phyloP scores from a whole-genome alignment of 129 eudicot genomes.

The Flaveria robusta region DNA sequence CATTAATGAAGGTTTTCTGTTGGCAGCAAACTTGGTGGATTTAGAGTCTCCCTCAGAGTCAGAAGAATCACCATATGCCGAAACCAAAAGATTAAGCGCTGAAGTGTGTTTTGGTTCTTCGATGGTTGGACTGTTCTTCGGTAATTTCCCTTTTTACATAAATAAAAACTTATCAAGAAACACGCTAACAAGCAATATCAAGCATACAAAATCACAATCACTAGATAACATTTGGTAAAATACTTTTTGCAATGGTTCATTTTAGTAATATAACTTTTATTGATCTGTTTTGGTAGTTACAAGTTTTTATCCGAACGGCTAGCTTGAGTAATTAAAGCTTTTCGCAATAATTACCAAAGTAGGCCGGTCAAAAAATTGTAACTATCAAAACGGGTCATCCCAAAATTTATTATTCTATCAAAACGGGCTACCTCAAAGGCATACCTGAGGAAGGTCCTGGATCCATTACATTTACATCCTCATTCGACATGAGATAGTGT shows the following conservation, averaged over 20 bases:
- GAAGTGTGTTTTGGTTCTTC: slow-evolving; percentile 41
- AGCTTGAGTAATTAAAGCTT: too few relatives aligned
- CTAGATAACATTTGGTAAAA: neutral
- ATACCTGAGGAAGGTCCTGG: slow-evolving; percentile 50
- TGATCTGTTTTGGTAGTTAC: neutral
- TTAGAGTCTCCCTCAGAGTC: slow-evolving; percentile 61
- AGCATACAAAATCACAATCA: neutral
- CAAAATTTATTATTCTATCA: too few relatives aligned
- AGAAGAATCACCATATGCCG: slow-evolving; percentile 30
- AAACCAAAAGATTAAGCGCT: slow-evolving; percentile 43
- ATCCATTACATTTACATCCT: slow-evolving; percentile 32
- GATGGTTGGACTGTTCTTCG: slow-evolving; percentile 36
- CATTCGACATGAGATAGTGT: slow-evolving; percentile 53
- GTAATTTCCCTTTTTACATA: slow-evolving; percentile 39
- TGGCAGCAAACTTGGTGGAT: neutral
- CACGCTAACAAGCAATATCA: neutral
- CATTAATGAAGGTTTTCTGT: neutral
- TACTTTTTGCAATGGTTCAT: neutral
- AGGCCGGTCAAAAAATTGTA: slow-evolving; percentile 3
- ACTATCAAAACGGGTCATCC: neutral
- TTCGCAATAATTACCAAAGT: too few relatives aligned
- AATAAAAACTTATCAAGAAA: neutral
- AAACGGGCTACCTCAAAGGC: neutral
- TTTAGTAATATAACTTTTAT: neutral
- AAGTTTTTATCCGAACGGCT: too few relatives aligned